Base-by-base conservation (phyloP, 2,329 filamentous ascomycete genomes). In the Stagonosporopsis tanaceti region DNA sequence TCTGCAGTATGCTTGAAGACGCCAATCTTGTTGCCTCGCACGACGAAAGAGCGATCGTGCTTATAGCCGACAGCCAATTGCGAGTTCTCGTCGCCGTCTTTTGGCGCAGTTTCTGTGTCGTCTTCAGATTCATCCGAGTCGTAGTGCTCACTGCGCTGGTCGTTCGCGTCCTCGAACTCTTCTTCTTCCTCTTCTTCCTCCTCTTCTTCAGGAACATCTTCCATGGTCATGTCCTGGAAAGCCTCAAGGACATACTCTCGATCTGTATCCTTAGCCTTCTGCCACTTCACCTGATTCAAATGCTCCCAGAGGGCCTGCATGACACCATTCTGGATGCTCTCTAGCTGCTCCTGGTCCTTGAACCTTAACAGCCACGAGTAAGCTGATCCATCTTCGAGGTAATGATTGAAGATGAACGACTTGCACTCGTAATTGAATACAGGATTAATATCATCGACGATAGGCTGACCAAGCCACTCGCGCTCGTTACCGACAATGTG, bases 401-500 rank as follows among this genome's bases (percentile, higher is more conserved):
- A 98, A 74, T 97, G 93, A 71, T 99, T 99, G 84, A 99, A 99
- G 71, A 99, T 97, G 75, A 98, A 98, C 0, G 94, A 98, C n/a
- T 97, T 83, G 69, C 94, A 98, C 76, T 99, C 95, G 65, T 97
- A 98, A 79, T 98, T 98, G 82, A 98, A 99, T 20, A 99, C 93
- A 0, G 95, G 95, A 69, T 98, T 98, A 77, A 98, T 92, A 67
- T 99, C 95, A 6, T 92, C 89, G 28, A 93, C 83, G 28, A 99
- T 87, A 2, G 89, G 85, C 63, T 96, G 91, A 22, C 93, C 93
- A 2, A 99, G 82, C 92, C 93, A 97, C 51, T 93, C 88, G 69
- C 87, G 88, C 32, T 91, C 87, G 37, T 86, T 83, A 60, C 89
- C 89, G 39, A 86, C 85, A 53, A 98, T 89, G 71, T 97, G 92